Base-by-base conservation (phyloP, 1,139 yeast genomes). In the Geotrichum restrictum region DNA sequence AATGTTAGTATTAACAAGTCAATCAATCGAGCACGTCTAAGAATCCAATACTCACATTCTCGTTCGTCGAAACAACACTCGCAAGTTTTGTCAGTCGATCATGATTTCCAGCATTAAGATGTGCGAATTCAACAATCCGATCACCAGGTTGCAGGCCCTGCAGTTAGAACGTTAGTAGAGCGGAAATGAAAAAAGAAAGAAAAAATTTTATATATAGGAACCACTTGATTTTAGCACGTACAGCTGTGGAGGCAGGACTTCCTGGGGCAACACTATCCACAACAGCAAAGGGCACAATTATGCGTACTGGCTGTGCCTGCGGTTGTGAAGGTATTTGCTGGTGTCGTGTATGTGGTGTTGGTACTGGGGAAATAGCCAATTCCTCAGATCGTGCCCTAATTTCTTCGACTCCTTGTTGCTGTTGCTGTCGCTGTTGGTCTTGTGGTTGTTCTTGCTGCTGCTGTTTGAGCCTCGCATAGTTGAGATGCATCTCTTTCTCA, bases 101-200 rank as follows among this genome's bases (percentile, higher is more conserved):
- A 62, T 81, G 81, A 60, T 80, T 82, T 13, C 76, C 72, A 1
- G 78, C 83, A 62, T 79, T 74, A 1, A 82, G 72, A 43, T 69
- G 66, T 41, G 82, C 88, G 60, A 85, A 78, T 24, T 69, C 57
- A 1, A 81, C 63, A 10, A 86, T 70, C 52, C 67, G 67, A 63
- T 86, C 94, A 18, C 68, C 69, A 2, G 60, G 56, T 21, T 56
- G 54, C 6, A 77, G 61, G 2, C 8, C 75, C 76, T 61, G 58
- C n/a, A n/a, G n/a, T 53, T 34, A n/a, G 18, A 18, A 24, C 29
- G 29, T 24, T 24, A 24, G 29, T 8, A 24, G 29, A 24, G 8
- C 8, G 37, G 16, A 41, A 40, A 29, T 13, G 18, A 22, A 40
- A 10, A 16, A 31, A 14, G 67, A 84, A 77, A 45, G 53, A 45